Evolutionary conservation across 2,329 filamentous ascomycete genomes (phyloP).

Genomic region (Paecilomyces sp.): DNA sequence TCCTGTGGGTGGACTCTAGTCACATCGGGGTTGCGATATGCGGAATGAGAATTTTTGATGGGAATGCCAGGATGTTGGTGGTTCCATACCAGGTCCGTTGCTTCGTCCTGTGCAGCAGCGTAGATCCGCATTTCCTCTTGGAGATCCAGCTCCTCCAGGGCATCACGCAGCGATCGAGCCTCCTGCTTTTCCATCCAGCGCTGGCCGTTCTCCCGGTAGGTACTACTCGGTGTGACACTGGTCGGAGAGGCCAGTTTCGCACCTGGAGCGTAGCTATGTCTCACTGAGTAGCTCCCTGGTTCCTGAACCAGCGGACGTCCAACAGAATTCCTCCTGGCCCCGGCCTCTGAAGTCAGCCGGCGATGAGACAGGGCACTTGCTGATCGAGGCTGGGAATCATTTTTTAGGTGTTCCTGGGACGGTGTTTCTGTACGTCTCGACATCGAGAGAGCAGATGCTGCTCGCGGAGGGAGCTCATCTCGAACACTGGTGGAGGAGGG

Average conservation of each 20-base stretch:
- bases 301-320: slow-evolving; percentile 34
- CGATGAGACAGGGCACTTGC: slow-evolving; percentile 35
- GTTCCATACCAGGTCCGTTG: slow-evolving; percentile 57
- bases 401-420: slow-evolving; percentile 10
- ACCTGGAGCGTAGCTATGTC: slow-evolving; percentile 30
- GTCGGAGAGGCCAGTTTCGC: slow-evolving; percentile 21
- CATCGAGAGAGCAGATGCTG: slow-evolving; percentile 37
- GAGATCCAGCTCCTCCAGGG: slow-evolving; percentile 53
- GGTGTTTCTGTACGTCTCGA: slow-evolving; percentile 15
- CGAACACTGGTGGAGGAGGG: slow-evolving; percentile 15
- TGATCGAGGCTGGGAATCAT: slow-evolving; percentile 25
- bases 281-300: slow-evolving; percentile 22
- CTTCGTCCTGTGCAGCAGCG: slow-evolving; percentile 54
- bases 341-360: slow-evolving; percentile 21
- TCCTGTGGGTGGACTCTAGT: slow-evolving; percentile 36
- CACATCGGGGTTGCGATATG: slow-evolving; percentile 39
- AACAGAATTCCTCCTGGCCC: slow-evolving; percentile 18
- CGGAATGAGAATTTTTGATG: slow-evolving; percentile 41
- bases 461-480: slow-evolving; percentile 30
- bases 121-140: slow-evolving; percentile 49
- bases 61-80: slow-evolving; percentile 50
- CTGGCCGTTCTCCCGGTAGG: slow-evolving; percentile 49
- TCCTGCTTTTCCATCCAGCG: slow-evolving; percentile 54
- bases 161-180: slow-evolving; percentile 48
- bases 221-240: slow-evolving; percentile 28